phyloP scores from a whole-genome alignment of 208 protist genomes.

The Trichomonas vaginalis region DNA sequence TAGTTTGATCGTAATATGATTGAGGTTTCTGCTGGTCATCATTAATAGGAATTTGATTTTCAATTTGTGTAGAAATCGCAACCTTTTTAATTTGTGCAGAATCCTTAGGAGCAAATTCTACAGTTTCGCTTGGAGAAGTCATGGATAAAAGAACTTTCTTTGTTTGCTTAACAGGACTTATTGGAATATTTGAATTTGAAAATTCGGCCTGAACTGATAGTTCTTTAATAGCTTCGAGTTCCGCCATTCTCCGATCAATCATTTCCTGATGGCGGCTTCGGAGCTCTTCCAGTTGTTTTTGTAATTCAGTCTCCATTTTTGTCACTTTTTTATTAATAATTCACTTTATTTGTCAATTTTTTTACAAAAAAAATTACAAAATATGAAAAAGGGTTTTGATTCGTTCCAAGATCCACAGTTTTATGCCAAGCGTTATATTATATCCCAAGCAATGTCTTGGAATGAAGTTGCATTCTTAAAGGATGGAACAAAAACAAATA shows the following conservation, averaged over 20 bases:
- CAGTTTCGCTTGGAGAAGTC: background rate
- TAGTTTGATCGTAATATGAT: background rate
- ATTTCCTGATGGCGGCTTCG: background rate
- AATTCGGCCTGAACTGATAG: background rate
- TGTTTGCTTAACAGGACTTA: background rate
- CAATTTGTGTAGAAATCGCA: background rate
- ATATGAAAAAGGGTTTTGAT: background rate
- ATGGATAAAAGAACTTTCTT: background rate
- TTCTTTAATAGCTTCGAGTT: constrained; percentile 8
- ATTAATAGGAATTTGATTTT: background rate
- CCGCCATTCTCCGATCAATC: background rate
- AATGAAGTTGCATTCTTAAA: background rate
- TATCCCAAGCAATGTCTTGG: background rate
- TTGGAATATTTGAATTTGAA: background rate
- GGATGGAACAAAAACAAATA: background rate
- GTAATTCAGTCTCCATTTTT: background rate
- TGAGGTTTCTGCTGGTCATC: background rate
- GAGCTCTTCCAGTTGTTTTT: constrained; percentile 12
- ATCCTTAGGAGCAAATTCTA: background rate
- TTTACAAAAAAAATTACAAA: no score
- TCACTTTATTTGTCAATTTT: no score
- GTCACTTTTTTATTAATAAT: background rate
- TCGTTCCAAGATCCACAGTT: background rate
- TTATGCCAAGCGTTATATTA: background rate
- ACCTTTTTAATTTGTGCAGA: background rate